These are phyloP conservation scores for Macrophomina phaseolina DNA, from an alignment of 2,329 filamentous ascomycete species.

Conservation along the genomic window DNA sequence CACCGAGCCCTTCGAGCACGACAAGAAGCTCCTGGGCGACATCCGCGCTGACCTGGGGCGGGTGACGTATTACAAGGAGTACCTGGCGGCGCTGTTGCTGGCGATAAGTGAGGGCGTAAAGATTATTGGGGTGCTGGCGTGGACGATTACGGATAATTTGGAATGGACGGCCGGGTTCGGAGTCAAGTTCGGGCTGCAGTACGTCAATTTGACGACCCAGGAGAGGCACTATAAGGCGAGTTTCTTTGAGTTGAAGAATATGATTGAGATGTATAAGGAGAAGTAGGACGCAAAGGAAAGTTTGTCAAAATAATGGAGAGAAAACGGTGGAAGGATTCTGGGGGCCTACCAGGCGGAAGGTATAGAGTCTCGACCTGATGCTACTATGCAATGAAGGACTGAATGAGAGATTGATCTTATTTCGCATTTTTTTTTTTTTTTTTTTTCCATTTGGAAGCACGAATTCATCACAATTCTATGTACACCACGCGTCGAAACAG, in stretches of 20 bases:
- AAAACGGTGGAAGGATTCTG: neutral
- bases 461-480: too few species aligned
- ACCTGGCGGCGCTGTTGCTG: slow-evolving; percentile 43
- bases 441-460: too few species aligned
- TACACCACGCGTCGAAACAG: too few species aligned
- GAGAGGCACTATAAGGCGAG: slow-evolving; percentile 46
- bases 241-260: slow-evolving; percentile 46
- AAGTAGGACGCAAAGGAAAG: slow-evolving; percentile 23
- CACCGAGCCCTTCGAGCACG: slow-evolving; percentile 42
- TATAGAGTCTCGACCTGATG: too few species aligned
- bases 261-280: slow-evolving; percentile 38
- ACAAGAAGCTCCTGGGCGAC: slow-evolving; percentile 37
- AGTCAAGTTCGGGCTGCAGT: slow-evolving; percentile 43
- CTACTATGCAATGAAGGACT: too few species aligned
- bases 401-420: too few species aligned
- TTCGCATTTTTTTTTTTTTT: too few species aligned
- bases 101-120: slow-evolving; percentile 43
- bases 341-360: neutral
- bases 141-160: slow-evolving; percentile 46
- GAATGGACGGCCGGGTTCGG: slow-evolving; percentile 43
- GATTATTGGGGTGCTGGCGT: slow-evolving; percentile 43
- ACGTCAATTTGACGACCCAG: slow-evolving; percentile 46
- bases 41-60: slow-evolving; percentile 41
- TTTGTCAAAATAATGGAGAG: too few species aligned
- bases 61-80: slow-evolving; percentile 40